phyloP scores from a whole-genome alignment of 352 stramenopile species.

The Phytophthora uliginosa region DNA sequence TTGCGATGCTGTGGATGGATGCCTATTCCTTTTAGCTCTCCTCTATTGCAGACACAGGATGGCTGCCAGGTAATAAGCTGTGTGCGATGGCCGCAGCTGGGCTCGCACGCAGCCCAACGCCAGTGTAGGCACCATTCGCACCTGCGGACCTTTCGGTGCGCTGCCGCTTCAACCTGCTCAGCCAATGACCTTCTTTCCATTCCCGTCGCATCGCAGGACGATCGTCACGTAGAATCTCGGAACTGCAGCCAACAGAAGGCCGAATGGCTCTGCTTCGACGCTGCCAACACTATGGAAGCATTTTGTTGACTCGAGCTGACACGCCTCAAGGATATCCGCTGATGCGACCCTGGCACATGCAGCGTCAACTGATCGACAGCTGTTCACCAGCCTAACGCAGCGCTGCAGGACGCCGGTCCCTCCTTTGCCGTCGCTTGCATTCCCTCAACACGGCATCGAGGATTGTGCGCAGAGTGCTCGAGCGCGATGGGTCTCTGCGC shows the following conservation, averaged over 20 bases:
- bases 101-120: background rate
- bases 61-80: background rate
- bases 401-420: slow-evolving; percentile 5
- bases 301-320: slow-evolving; percentile 9
- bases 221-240: slow-evolving; percentile 23
- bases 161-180: background rate
- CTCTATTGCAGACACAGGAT: background rate
- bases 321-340: slow-evolving; percentile 22
- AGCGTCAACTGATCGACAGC: slow-evolving; percentile 28
- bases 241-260: slow-evolving; percentile 15
- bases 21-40: background rate
- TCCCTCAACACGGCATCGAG: slow-evolving; percentile 10
- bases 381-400: slow-evolving; percentile 16
- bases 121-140: background rate
- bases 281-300: background rate
- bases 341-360: slow-evolving; percentile 14
- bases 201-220: background rate
- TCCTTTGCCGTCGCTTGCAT: slow-evolving; percentile 22
- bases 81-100: background rate
- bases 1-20: background rate
- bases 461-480: slow-evolving; percentile 1
- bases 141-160: background rate
- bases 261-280: background rate
- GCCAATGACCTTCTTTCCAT: slow-evolving; percentile 1
- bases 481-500: slow-evolving; percentile 19